Conservation (phyloP, 441 rosid species). For the Bruguiera hainesii region DNA sequence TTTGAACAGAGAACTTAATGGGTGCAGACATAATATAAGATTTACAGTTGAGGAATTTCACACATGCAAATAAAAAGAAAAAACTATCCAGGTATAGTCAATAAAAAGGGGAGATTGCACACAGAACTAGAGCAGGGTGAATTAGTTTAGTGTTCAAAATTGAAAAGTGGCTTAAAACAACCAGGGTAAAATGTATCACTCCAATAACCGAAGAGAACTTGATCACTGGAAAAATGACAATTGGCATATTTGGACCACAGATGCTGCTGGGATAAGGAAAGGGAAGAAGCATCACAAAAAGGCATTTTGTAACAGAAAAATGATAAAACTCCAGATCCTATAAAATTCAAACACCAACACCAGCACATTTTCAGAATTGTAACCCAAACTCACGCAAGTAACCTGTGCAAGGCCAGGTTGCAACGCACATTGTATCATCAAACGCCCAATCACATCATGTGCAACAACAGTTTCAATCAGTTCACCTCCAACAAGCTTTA, state of each 20-base stretch:
- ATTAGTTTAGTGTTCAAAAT: not conserved
- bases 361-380: not conserved
- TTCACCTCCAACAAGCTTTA: slow-evolving; percentile 97
- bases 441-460: slow-evolving; percentile 92
- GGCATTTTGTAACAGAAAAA: not conserved
- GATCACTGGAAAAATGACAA: no score
- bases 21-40: no score
- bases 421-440: slow-evolving; percentile 93
- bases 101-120: not conserved
- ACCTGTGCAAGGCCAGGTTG: slow-evolving; percentile 97
- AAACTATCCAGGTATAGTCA: not conserved
- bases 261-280: no score
- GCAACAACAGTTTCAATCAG: slow-evolving; percentile 92
- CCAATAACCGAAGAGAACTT: no score
- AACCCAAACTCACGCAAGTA: slow-evolving; percentile 17
- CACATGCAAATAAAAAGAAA: not conserved
- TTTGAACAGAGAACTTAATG: no score
- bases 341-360: not conserved
- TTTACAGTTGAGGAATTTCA: not conserved
- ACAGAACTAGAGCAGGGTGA: not conserved
- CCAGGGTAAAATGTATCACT: slow-evolving; percentile 1
- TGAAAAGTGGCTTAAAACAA: not conserved
- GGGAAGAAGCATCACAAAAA: no score
- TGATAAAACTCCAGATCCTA: not conserved
- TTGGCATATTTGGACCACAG: no score